phyloP scores from a whole-genome alignment of 163 green algal genomes.

The Trebouxia gelatinosa region DNA sequence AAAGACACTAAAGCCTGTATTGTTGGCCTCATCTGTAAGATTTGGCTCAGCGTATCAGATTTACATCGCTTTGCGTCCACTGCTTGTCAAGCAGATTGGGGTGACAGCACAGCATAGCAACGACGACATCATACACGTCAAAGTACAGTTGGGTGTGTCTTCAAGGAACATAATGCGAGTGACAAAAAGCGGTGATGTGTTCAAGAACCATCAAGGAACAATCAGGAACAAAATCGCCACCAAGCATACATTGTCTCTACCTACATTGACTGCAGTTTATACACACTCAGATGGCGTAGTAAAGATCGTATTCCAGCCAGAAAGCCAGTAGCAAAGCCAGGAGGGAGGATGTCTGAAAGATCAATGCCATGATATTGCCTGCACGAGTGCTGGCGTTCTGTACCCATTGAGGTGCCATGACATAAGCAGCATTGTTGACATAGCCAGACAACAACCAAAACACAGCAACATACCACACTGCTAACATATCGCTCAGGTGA shows the following conservation, averaged over 20 bases:
- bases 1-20: too few species aligned
- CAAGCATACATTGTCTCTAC: too few species aligned
- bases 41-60: too few species aligned
- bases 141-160: neutral
- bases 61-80: too few species aligned
- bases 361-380: slow-evolving; percentile 66
- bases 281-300: neutral
- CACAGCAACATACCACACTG: slow-evolving; percentile 49
- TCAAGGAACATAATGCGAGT: neutral
- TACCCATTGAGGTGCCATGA: slow-evolving; percentile 64
- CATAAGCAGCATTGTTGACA: slow-evolving; percentile 71
- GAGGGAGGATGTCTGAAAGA: slow-evolving; percentile 71
- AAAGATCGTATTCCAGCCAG: slow-evolving; percentile 10
- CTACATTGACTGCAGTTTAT: neutral
- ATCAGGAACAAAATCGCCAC: too few species aligned
- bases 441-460: slow-evolving; percentile 70
- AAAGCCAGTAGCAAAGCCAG: slow-evolving; percentile 55
- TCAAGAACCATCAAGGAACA: neutral
- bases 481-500: slow-evolving; percentile 35
- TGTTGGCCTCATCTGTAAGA: too few species aligned
- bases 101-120: too few species aligned
- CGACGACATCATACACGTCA: too few species aligned
- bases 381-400: slow-evolving; percentile 39
- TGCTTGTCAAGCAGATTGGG: too few species aligned
- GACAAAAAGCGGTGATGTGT: neutral